A percentile compares a stretch with the other conserved stretches of the same genome.
phyloP scores from a whole-genome alignment of 2,329 filamentous ascomycete genomes.

The Dothideomycetes sp. region DNA sequence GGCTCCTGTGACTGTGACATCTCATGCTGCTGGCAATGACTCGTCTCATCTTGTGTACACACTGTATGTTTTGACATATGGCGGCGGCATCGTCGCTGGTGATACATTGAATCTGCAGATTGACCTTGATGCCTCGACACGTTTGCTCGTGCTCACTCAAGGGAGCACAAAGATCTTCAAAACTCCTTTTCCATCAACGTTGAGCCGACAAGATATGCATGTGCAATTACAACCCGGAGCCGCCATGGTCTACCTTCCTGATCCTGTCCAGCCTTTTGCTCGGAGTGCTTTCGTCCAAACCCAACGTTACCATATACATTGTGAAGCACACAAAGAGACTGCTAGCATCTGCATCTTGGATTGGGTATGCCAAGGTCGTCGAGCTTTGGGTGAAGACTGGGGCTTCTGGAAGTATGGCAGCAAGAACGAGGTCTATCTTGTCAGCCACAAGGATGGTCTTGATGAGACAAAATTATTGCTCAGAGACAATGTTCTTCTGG shows the following conservation, averaged over 20 bases:
- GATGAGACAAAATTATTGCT: slow-evolving; percentile 51
- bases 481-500: slow-evolving; percentile 74
- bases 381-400: slow-evolving; percentile 83
- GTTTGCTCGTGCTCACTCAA: slow-evolving; percentile 53
- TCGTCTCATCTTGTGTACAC: slow-evolving; percentile 44
- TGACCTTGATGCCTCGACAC: slow-evolving; percentile 53
- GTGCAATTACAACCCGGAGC: slow-evolving; percentile 40
- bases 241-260: slow-evolving; percentile 62
- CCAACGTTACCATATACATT: slow-evolving; percentile 60
- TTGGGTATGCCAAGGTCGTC: slow-evolving; percentile 86
- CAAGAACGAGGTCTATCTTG: slow-evolving; percentile 75
- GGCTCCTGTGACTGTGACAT: slow-evolving; percentile 48
- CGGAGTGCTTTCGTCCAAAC: slow-evolving; percentile 74
- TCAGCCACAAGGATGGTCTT: slow-evolving; percentile 27
- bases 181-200: slow-evolving; percentile 43
- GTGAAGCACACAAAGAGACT: slow-evolving; percentile 32
- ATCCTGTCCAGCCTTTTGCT: slow-evolving; percentile 86
- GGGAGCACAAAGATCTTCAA: slow-evolving; percentile 97
- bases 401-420: slow-evolving; percentile 69
- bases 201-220: slow-evolving; percentile 32
- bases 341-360: slow-evolving; percentile 69
- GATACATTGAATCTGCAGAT: slow-evolving; percentile 70
- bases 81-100: slow-evolving; percentile 82
- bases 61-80: slow-evolving; percentile 87
- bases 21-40: slow-evolving; percentile 13